Conservation (phyloP, 202 grass and related monocot species). For the Zizania palustris region DNA sequence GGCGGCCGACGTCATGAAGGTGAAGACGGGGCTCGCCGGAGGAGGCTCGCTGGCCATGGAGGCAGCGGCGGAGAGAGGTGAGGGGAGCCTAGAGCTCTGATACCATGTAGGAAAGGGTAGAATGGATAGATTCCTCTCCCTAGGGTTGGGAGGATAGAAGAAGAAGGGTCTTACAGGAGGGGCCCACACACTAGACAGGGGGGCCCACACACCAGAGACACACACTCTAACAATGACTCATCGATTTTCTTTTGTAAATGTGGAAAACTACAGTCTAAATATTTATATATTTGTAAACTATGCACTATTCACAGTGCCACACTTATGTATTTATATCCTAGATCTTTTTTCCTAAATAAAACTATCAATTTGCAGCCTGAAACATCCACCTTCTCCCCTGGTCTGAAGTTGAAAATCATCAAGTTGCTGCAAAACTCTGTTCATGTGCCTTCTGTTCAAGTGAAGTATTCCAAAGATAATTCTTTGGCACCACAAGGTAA, state of each 20-base stretch:
- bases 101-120: too few relatives aligned
- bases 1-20: too few relatives aligned
- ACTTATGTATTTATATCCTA: constrained; percentile 4
- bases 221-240: too few relatives aligned
- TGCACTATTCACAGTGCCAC: background rate
- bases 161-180: too few relatives aligned
- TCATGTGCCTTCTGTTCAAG: constrained; percentile 51
- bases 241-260: background rate
- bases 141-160: too few relatives aligned
- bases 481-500: constrained; percentile 54
- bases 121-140: too few relatives aligned
- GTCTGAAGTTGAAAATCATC: constrained; percentile 82
- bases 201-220: too few relatives aligned
- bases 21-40: too few relatives aligned
- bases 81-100: too few relatives aligned
- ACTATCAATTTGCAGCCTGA: constrained; percentile 63
- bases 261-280: background rate
- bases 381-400: constrained; percentile 74
- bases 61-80: too few relatives aligned
- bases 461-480: constrained; percentile 44
- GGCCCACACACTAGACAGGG: too few relatives aligned
- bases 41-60: too few relatives aligned
- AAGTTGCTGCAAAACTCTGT: constrained; percentile 70
- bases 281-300: constrained; percentile 8
- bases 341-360: background rate